phyloP scores from a whole-genome alignment of 768 basidiomycete species.

The Suillus bovinus region DNA sequence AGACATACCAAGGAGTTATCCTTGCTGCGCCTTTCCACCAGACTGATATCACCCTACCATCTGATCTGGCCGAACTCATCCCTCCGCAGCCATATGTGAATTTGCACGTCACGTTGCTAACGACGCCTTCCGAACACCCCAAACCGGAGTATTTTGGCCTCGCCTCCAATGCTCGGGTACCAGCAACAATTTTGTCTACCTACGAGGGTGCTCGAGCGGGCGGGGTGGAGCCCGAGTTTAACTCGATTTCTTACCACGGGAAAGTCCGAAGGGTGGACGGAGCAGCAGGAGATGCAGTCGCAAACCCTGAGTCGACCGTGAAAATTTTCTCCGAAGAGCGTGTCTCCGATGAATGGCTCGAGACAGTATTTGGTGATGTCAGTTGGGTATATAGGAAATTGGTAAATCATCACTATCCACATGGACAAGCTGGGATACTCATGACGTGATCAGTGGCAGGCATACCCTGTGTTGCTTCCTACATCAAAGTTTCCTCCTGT shows the following conservation, averaged over 20 bases:
- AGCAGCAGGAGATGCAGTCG: slow-evolving; percentile 27
- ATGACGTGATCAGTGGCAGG: slow-evolving; percentile 61
- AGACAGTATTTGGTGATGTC: slow-evolving; percentile 65
- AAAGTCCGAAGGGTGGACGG: slow-evolving; percentile 36
- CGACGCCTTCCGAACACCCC: slow-evolving; percentile 66
- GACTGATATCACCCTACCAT: slow-evolving; percentile 55
- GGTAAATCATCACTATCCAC: slow-evolving; percentile 36
- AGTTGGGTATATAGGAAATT: slow-evolving; percentile 85
- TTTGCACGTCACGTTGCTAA: slow-evolving; percentile 86
- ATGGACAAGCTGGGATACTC: slow-evolving; percentile 11
- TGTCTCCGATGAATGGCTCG: slow-evolving; percentile 71
- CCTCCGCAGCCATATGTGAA: slow-evolving; percentile 76
- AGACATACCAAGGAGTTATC: slow-evolving; percentile 72
- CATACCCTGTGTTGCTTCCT: slow-evolving; percentile 74
- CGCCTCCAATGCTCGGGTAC: slow-evolving; percentile 42
- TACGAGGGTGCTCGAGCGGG: slow-evolving; percentile 57
- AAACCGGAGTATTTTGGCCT: slow-evolving; percentile 73
- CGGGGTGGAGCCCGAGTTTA: slow-evolving; percentile 74
- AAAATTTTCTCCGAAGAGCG: slow-evolving; percentile 82
- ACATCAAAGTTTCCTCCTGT: slow-evolving; percentile 72
- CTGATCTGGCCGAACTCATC: slow-evolving; percentile 50
- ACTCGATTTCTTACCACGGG: slow-evolving; percentile 82
- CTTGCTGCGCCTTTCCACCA: slow-evolving; percentile 86
- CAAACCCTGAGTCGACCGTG: slow-evolving; percentile 59
- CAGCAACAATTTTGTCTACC: slow-evolving; percentile 73